These are phyloP conservation scores for Diutina ranongensis DNA, from an alignment of 1,139 yeast species.

Conservation along the genomic window DNA sequence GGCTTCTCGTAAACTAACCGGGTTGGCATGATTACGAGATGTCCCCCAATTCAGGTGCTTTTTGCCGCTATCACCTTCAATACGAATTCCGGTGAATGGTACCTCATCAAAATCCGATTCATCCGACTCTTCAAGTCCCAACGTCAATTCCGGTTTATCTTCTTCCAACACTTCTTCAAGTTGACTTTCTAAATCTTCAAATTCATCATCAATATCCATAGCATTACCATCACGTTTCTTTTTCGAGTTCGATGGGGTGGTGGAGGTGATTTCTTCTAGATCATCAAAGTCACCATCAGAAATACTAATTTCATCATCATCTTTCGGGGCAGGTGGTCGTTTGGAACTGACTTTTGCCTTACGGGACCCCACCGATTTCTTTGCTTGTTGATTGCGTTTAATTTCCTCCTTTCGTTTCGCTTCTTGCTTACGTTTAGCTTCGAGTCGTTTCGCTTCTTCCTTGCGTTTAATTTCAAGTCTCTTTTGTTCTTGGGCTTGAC, in stretches of 20 bases:
- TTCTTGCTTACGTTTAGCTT: neutral
- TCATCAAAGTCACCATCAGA: constrained; percentile 3
- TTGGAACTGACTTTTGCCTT: neutral
- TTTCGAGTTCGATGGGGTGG: neutral
- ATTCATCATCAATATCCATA: constrained; percentile 2
- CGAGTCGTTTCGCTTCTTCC: neutral
- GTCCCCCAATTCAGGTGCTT: neutral
- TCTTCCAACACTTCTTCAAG: neutral
- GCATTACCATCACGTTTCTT: neutral
- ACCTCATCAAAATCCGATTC: constrained; percentile 4
- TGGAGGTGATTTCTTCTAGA: neutral
- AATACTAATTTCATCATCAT: neutral
- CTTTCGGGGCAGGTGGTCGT: neutral
- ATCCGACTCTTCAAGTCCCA: neutral
- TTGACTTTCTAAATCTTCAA: neutral
- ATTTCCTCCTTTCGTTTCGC: neutral
- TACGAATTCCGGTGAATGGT: neutral
- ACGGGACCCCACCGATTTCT: neutral
- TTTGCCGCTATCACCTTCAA: neutral
- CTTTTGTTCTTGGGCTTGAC: neutral
- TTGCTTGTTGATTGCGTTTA: neutral
- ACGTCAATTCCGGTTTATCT: neutral
- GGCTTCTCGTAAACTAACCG: constrained; percentile 1
- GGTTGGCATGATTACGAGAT: neutral
- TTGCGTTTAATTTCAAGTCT: neutral